Percentiles rank a stretch among this genome's conserved stretches.
These are phyloP conservation scores for Arachnomyces sp. DNA, from an alignment of 2,329 filamentous ascomycete genomes.

Conservation along the genomic window DNA sequence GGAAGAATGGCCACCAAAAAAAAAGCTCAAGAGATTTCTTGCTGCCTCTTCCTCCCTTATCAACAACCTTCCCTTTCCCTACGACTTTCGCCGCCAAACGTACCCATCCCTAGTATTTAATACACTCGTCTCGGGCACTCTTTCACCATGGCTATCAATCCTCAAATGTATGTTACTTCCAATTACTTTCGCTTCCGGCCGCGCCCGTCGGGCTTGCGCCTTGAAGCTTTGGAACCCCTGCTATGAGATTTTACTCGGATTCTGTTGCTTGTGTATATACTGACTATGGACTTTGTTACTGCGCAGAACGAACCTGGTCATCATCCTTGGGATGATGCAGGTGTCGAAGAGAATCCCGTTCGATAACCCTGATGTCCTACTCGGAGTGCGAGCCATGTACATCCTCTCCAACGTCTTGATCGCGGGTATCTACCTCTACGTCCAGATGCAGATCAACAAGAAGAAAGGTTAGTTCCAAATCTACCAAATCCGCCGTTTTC, in stretches of 20 bases:
- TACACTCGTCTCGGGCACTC: background rate
- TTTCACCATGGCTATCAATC: conserved; percentile 19
- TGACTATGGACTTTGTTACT: conserved; percentile 4
- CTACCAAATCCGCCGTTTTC: background rate
- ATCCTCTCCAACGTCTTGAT: conserved; percentile 74
- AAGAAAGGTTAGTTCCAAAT: conserved; percentile 71
- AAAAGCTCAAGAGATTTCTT: no score
- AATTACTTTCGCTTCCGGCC: background rate
- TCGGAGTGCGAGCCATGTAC: conserved; percentile 56
- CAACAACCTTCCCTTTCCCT: no score
- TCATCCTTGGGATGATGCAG: conserved; percentile 98
- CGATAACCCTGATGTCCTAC: conserved; percentile 69
- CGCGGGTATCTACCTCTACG: conserved; percentile 72
- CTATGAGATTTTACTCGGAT: background rate
- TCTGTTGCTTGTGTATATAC: no score
- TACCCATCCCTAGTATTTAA: no score
- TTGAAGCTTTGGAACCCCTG: background rate
- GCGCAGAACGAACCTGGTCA: conserved; percentile 76
- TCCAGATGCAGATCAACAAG: conserved; percentile 77
- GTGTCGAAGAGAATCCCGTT: conserved; percentile 92
- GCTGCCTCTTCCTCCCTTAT: no score
- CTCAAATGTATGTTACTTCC: conserved; percentile 19
- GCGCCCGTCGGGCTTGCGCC: background rate
- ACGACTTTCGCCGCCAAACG: no score
- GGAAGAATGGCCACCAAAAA: no score